A percentile compares a stretch with the other conserved stretches of the same genome.
Evolutionary conservation across 495 filamentous ascomycete genomes (phyloP).

Genomic region (Podospora pseudocomata): DNA sequence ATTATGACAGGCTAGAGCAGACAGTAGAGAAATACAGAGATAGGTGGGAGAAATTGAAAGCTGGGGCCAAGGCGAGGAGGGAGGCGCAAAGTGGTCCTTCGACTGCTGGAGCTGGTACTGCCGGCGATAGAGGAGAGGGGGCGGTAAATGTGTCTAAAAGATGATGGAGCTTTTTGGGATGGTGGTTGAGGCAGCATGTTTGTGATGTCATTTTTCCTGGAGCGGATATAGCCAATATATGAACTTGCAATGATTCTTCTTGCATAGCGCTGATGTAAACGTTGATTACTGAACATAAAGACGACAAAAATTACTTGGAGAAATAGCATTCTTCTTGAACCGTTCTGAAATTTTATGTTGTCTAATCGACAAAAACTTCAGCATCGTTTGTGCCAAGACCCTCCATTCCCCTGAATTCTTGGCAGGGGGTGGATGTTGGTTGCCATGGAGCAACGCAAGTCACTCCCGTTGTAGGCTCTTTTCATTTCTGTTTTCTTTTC

Average conservation of each 20-base stretch:
- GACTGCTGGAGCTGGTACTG: neutral
- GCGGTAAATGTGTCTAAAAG: neutral
- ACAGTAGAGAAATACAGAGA: slow-evolving; percentile 68
- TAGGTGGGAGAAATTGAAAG: slow-evolving; percentile 81
- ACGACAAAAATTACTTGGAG: no score
- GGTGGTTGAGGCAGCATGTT: neutral
- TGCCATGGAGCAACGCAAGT: no score
- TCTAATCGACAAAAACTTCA: neutral
- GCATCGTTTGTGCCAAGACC: neutral
- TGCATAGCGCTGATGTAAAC: no score
- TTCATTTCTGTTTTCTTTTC: no score
- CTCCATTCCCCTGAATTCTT: neutral
- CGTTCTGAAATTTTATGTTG: neutral
- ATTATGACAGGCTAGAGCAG: slow-evolving; percentile 65
- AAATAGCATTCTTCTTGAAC: no score
- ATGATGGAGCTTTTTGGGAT: neutral
- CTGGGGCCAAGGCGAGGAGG: slow-evolving; percentile 66
- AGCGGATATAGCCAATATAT: neutral
- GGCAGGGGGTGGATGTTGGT: neutral
- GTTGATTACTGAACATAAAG: no score
- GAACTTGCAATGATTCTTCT: neutral
- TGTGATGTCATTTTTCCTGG: neutral
- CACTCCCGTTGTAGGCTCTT: no score
- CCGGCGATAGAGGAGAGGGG: neutral
- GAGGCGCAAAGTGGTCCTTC: slow-evolving; percentile 37